Conservation (phyloP, 345 rosid genomes). For the Nephelium lappaceum region DNA sequence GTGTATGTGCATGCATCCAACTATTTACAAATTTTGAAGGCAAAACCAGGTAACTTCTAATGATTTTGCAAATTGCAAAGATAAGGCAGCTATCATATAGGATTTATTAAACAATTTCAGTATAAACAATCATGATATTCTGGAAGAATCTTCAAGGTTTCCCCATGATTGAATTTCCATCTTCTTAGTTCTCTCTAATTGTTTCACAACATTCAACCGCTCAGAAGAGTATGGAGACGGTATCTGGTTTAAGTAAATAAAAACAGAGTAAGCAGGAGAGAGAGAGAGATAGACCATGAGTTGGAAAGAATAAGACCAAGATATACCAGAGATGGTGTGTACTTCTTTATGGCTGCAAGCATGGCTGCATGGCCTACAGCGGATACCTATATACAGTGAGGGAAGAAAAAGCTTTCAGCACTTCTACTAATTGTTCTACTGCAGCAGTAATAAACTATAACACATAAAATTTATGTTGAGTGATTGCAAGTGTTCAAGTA, state of each 20-base stretch:
- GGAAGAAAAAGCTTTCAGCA: not conserved
- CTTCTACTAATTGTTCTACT: not conserved
- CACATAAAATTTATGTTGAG: not conserved
- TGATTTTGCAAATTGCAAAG: not conserved
- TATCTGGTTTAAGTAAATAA: conserved; percentile 38
- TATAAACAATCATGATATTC: conserved; percentile 6
- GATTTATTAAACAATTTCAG: conserved; percentile 8
- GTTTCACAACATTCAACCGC: conserved; percentile 61
- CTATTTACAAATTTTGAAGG: conserved; percentile 18
- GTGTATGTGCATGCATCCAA: not conserved
- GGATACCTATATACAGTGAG: conserved; percentile 44
- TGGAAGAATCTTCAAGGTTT: conserved; percentile 46
- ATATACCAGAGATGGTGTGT: conserved; percentile 60
- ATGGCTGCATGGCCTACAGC: conserved; percentile 69
- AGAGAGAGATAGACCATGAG: not conserved
- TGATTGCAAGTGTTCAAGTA: no score
- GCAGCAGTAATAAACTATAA: not conserved
- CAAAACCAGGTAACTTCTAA: not conserved
- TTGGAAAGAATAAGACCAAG: not conserved
- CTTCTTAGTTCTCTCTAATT: conserved; percentile 56
- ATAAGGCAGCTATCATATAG: not conserved
- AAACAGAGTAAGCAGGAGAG: conserved; percentile 18
- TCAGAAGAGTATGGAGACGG: conserved; percentile 64
- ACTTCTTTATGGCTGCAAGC: conserved; percentile 55
- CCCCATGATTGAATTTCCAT: conserved; percentile 49